Base-by-base conservation (phyloP, 2,329 filamentous ascomycete species). In the Trichoderma aggressivum region DNA sequence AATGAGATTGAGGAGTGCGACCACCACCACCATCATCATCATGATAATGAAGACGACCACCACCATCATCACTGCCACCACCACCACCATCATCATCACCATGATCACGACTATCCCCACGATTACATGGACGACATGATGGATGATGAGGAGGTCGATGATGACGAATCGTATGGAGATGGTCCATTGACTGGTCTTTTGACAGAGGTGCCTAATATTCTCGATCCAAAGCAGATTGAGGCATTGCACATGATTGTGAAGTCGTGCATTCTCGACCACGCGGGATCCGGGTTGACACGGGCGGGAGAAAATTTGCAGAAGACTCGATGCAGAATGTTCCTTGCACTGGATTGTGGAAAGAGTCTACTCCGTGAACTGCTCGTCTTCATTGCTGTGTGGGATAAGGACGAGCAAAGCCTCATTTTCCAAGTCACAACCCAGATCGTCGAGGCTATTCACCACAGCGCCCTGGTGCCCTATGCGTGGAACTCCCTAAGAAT, bases 371-470 rank as follows among this genome's bases (percentile, higher is more conserved):
- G 95, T 70, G 95, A 98, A 80, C 88, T 98, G 77, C 86, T 98
- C 56, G 97, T 98, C 71, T 98, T 98, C 79, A 97, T 98, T 73
- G 95, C 95, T 6, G 94, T 97, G 10, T 98, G 95, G 95, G 95
- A 98, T 78, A 90, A 98, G 76, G 92, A 94, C 53, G 94, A 98
- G 79, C 91, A 95, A 72, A 94, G 97, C 73, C 89, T 97, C 47
- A 97, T 98, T 77, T 98, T 97, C 84, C 95, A 97, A 80, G 93
- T 98, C 80, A 98, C 97, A 81, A 92, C 94, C 58, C 94, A 98
- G 81, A 97, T 98, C 72, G 93, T 98, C 82, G 93, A 97, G 79
- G 93, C 95, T 0, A 92, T 98, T 60, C 90, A 98, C 64, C 91
- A 94, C 75, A 97, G 94, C 74, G 94, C 93, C 1, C 84, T 98